Conservation (phyloP, 169 alveolate genomes). For the Plasmodium berghei region DNA sequence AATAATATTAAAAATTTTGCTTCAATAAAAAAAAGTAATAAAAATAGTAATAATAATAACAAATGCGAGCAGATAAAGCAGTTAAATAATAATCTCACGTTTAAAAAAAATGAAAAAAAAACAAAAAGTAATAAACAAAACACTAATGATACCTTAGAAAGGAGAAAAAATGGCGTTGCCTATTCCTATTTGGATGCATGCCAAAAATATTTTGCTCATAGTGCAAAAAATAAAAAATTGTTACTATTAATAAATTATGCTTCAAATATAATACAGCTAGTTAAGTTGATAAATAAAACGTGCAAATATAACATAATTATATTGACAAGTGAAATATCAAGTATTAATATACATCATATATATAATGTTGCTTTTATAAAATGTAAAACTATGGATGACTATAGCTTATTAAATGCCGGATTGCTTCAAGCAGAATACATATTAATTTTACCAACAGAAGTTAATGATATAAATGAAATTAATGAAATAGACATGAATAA, state of each 20-base stretch:
- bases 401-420: slow-evolving; percentile 64
- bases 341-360: slow-evolving; percentile 31
- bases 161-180: slow-evolving; percentile 4
- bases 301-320: slow-evolving; percentile 45
- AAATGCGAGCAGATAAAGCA: slow-evolving; percentile 11
- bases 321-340: slow-evolving; percentile 52
- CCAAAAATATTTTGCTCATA: slow-evolving; percentile 37
- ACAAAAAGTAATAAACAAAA: background rate
- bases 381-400: slow-evolving; percentile 63
- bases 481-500: slow-evolving; percentile 73
- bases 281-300: slow-evolving; percentile 43
- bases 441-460: slow-evolving; percentile 55
- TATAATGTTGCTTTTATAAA: slow-evolving; percentile 64
- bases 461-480: slow-evolving; percentile 25
- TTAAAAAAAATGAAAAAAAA: slow-evolving; percentile 9
- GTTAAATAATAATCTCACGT: slow-evolving; percentile 8
- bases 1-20: background rate
- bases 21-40: too few relatives aligned
- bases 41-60: background rate
- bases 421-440: slow-evolving; percentile 47
- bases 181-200: slow-evolving; percentile 58
- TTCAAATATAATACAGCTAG: slow-evolving; percentile 31
- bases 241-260: slow-evolving; percentile 53
- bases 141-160: slow-evolving; percentile 5
- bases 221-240: slow-evolving; percentile 24